Base-by-base conservation (phyloP, 1,284 basidiomycete genomes). In the Porogramme epimiltina region DNA sequence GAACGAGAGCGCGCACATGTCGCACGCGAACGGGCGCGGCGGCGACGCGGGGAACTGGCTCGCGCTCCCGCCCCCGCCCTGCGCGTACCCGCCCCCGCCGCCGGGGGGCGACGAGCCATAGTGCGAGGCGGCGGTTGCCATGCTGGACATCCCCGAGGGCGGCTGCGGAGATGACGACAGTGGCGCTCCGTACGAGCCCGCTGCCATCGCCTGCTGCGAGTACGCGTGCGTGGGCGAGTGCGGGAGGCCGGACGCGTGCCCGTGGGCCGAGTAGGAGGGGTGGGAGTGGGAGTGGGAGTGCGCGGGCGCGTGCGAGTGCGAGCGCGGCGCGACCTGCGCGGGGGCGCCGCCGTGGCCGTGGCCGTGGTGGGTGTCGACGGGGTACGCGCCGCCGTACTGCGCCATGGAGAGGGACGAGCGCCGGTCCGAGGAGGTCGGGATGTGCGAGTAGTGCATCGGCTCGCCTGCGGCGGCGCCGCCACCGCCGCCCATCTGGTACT, bases 1-100 rank as follows among this genome's bases (percentile, higher is more conserved):
- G 74, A 91, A 91, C 18, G 88, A 89, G 58, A 91, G 68, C n/a
- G 86, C 79, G 67, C 88, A 91, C 60, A 89, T 73, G 67, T 91
- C 87, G 63, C 88, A 91, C 22, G 84, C 78, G 67, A 85, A 90
- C 23, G 88, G 88, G 16, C 80, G 80, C 44, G 79, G 73, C n/a
- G 85, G 81, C 28, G 85, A 83, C 40, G 84, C 76, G 20, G 85
- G 79, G 66, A 83, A 85, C 57, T 87, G 84, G 59, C 52, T 61
- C 16, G 34, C 34, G 28, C 28, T 13, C 28, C 28, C 28, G 28
- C 28, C 28, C 8, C 28, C 28, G 68, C 46, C 28, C 9, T 62
- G 64, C 19, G 65, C 58, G 62, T 71, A 67, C 23, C 13, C 34
- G 34, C 34, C n/a, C 34, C 34, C 34, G 66, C 62, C 25, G 52